Evolutionary conservation across 2,329 filamentous ascomycete species (phyloP).

Genomic region (Ilyonectria mors-panacis): DNA sequence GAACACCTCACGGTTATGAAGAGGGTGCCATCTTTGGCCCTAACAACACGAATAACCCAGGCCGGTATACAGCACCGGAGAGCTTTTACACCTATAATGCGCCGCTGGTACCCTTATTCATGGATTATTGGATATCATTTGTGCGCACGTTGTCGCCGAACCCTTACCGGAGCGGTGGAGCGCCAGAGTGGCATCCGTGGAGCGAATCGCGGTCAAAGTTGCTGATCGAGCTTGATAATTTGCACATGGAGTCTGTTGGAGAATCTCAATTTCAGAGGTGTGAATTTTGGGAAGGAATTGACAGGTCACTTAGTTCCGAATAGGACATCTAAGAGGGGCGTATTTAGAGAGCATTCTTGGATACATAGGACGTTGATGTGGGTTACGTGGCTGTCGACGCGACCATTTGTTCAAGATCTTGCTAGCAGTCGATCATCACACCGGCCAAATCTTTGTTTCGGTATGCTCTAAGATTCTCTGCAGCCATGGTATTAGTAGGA

Average conservation of each 20-base stretch:
- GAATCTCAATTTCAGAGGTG: constrained; percentile 49
- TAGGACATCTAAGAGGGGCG: neutral
- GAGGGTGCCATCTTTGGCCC: constrained; percentile 61
- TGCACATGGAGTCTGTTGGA: constrained; percentile 54
- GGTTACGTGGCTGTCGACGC: too few species aligned
- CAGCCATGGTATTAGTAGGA: too few species aligned
- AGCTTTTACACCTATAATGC: constrained; percentile 59
- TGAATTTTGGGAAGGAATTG: constrained; percentile 57
- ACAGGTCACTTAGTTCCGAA: constrained; percentile 4
- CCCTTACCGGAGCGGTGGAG: constrained; percentile 23
- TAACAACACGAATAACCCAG: constrained; percentile 32
- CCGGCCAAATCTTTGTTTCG: too few species aligned
- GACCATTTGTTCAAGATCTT: too few species aligned
- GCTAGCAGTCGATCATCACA: too few species aligned
- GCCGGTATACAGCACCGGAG: constrained; percentile 34
- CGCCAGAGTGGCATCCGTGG: constrained; percentile 57
- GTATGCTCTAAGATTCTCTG: too few species aligned
- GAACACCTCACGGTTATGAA: constrained; percentile 61
- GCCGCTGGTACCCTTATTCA: constrained; percentile 57
- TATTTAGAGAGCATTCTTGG: too few species aligned
- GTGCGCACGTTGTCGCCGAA: constrained; percentile 59
- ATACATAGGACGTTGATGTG: too few species aligned
- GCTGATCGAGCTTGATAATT: constrained; percentile 54
- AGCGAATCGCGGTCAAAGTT: constrained; percentile 47
- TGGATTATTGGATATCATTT: constrained; percentile 62